Percentiles rank a stretch among this genome's conserved stretches.
These are phyloP conservation scores for Monilinia aucupariae DNA, from an alignment of 2,329 filamentous ascomycete species.

Conservation along the genomic window DNA sequence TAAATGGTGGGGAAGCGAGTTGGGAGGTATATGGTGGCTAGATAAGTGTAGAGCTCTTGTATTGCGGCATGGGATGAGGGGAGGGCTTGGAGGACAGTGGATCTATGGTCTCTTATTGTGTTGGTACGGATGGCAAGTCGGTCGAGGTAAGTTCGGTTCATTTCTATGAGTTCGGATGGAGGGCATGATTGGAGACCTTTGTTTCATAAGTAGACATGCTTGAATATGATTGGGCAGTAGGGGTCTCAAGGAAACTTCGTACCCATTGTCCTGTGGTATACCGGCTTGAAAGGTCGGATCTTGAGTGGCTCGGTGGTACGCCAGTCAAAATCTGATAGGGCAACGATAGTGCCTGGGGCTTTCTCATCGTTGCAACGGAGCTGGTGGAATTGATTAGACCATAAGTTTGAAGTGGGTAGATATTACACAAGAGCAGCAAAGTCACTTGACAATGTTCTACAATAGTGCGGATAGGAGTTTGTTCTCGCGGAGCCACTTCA, in stretches of 20 bases:
- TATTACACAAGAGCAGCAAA: neutral
- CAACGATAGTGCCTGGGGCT: slow-evolving; percentile 17
- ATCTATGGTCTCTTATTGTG: slow-evolving; percentile 42
- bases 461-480: neutral
- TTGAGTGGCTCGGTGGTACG: slow-evolving; percentile 46
- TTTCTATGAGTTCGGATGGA: slow-evolving; percentile 49
- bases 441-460: neutral
- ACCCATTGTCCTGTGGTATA: slow-evolving; percentile 64
- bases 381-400: slow-evolving; percentile 1
- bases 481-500: neutral
- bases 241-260: slow-evolving; percentile 17
- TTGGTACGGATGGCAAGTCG: slow-evolving; percentile 46
- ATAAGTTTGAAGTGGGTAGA: neutral
- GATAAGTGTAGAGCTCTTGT: slow-evolving; percentile 51
- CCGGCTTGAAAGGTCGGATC: slow-evolving; percentile 53
- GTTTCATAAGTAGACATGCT: neutral
- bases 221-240: too few species aligned
- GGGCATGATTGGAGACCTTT: slow-evolving; percentile 48
- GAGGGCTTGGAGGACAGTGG: slow-evolving; percentile 39
- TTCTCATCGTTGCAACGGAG: neutral
- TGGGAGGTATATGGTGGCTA: slow-evolving; percentile 51
- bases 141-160: slow-evolving; percentile 54
- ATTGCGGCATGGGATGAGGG: slow-evolving; percentile 42
- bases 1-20: slow-evolving; percentile 52
- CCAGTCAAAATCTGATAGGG: slow-evolving; percentile 48